A percentile compares a stretch with the other conserved stretches of the same genome.
Conservation (phyloP, 352 stramenopile species). For the Phytophthora brassicae region DNA sequence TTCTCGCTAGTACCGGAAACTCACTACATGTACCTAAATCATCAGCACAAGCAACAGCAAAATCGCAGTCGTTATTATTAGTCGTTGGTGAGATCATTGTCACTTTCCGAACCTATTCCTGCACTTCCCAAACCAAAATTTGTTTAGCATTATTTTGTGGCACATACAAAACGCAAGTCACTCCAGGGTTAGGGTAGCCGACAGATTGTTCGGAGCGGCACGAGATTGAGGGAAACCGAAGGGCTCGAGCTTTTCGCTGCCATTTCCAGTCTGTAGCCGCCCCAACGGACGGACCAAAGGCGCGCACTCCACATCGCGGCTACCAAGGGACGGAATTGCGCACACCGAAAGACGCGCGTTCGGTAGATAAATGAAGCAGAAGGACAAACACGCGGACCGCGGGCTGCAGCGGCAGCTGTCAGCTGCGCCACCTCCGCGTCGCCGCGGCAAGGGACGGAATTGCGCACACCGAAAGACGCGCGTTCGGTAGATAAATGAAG, state of each 20-base stretch:
- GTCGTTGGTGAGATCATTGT: no score
- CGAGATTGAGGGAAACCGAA: constrained; percentile 23
- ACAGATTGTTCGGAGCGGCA: constrained; percentile 1
- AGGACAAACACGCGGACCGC: constrained; percentile 28
- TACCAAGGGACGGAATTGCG: constrained; percentile 7
- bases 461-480: constrained; percentile 11
- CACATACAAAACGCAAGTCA: not conserved
- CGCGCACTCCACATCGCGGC: not conserved
- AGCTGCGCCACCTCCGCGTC: constrained; percentile 32
- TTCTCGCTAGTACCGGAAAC: not conserved
- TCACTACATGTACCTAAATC: not conserved
- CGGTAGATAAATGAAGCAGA: no score
- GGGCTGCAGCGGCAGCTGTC: constrained; percentile 28
- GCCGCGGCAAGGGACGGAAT: constrained; percentile 29
- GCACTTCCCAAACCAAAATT: constrained; percentile 7
- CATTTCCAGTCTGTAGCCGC: constrained; percentile 23
- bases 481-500: no score
- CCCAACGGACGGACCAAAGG: constrained; percentile 17
- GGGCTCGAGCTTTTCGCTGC: constrained; percentile 17
- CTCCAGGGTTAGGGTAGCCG: not conserved
- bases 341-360: constrained; percentile 13
- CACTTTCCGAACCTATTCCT: constrained; percentile 4
- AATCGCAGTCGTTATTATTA: no score
- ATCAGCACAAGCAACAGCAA: not conserved
- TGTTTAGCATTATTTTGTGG: constrained; percentile 1